phyloP scores from a whole-genome alignment of 345 rosid species.

The Citrus glauca region DNA sequence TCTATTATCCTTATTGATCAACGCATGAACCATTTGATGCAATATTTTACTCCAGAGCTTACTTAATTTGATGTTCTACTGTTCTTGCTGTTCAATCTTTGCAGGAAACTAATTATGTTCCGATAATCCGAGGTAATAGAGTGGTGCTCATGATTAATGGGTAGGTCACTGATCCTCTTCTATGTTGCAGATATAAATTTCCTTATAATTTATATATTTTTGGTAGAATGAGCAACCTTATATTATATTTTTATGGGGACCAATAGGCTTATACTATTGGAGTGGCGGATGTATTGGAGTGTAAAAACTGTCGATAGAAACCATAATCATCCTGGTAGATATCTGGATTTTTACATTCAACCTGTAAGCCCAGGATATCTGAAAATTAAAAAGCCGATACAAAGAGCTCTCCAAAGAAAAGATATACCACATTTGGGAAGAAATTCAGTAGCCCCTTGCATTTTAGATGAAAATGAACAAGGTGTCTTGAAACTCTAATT shows the following conservation, averaged over 20 bases:
- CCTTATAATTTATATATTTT: neutral
- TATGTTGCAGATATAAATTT: neutral
- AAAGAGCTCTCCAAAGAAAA: neutral
- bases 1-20: neutral
- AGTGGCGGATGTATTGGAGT: neutral
- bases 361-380: neutral
- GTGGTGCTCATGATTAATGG: conserved; percentile 97
- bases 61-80: neutral
- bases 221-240: neutral
- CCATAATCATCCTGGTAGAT: neutral
- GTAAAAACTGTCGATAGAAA: neutral
- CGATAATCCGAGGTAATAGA: conserved; percentile 80
- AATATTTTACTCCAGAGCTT: neutral
- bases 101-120: conserved; percentile 96
- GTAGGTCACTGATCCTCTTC: conserved; percentile 37
- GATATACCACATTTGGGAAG: neutral
- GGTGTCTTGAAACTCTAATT: neutral
- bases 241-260: neutral
- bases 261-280: neutral
- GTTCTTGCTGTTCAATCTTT: conserved; percentile 20
- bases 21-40: conserved; percentile 32
- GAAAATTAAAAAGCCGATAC: neutral
- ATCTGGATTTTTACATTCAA: neutral
- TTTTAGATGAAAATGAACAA: neutral
- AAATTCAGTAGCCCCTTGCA: neutral